These are phyloP conservation scores for Lactuca saligna DNA, from an alignment of 129 eudicot species.

Conservation along the genomic window DNA sequence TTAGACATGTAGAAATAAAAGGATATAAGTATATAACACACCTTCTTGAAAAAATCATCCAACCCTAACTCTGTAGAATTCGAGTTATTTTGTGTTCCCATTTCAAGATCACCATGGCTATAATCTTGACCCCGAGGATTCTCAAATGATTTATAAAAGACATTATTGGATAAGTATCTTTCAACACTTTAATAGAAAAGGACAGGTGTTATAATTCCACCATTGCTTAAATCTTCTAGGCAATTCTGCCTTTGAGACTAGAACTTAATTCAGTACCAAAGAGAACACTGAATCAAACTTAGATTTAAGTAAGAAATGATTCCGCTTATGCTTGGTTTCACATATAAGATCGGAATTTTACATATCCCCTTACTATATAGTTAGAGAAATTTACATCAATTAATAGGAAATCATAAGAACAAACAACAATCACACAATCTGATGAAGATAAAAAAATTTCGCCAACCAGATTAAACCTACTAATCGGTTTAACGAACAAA, in stretches of 20 bases:
- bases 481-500: background rate
- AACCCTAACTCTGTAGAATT: constrained; percentile 78
- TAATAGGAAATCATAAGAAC: background rate
- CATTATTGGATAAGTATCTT: too few species aligned
- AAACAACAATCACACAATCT: constrained; percentile 8
- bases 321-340: too few species aligned
- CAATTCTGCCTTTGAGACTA: constrained; percentile 66
- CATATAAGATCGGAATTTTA: background rate
- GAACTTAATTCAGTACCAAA: constrained; percentile 10
- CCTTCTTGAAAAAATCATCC: constrained; percentile 86
- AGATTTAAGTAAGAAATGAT: background rate
- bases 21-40: constrained; percentile 17
- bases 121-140: constrained; percentile 57
- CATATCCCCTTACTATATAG: background rate
- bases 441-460: background rate
- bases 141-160: constrained; percentile 75
- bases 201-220: constrained; percentile 46
- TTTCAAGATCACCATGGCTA: constrained; percentile 76
- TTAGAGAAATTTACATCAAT: background rate
- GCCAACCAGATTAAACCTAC: background rate
- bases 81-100: constrained; percentile 61
- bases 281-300: constrained; percentile 2
- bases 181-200: background rate
- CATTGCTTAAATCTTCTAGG: constrained; percentile 76
- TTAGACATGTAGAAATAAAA: constrained; percentile 9